Conservation (phyloP, 164 flowering plant species). For the Umbilicus rupestris region DNA sequence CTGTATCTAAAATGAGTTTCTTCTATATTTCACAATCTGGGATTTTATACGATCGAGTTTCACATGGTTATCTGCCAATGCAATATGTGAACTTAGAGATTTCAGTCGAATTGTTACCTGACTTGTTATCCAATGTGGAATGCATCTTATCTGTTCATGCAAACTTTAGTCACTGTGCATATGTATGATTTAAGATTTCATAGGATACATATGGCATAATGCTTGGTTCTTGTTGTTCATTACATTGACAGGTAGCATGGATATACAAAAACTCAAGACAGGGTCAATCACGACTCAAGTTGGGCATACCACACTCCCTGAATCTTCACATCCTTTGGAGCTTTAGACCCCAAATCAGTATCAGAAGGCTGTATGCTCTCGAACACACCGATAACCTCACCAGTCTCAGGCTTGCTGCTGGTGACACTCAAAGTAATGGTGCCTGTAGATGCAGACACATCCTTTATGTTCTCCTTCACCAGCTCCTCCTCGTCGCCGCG, state of each 20-base stretch:
- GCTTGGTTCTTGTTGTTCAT: background rate
- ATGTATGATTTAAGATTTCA: too few relatives aligned
- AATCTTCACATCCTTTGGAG: constrained; percentile 90
- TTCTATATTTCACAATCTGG: too few relatives aligned
- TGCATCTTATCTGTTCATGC: too few relatives aligned
- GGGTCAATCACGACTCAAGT: constrained; percentile 42
- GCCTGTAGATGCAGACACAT: constrained; percentile 51
- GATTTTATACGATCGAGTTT: too few relatives aligned
- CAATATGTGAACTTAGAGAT: too few relatives aligned
- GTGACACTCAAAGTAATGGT: constrained; percentile 73
- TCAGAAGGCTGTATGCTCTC: constrained; percentile 95
- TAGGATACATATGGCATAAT: too few relatives aligned
- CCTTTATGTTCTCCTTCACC: constrained; percentile 72
- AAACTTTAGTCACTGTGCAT: too few relatives aligned
- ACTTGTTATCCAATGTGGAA: too few relatives aligned
- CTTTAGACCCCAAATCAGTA: constrained; percentile 89
- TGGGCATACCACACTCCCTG: constrained; percentile 95
- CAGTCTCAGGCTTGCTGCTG: constrained; percentile 74
- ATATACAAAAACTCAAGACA: constrained; percentile 9
- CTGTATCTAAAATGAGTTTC: background rate
- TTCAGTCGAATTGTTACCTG: too few relatives aligned
- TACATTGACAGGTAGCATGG: background rate
- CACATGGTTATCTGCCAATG: too few relatives aligned
- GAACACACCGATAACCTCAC: constrained; percentile 87
- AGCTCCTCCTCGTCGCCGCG: constrained; percentile 97